Percentiles rank a stretch among this genome's conserved stretches.
These are phyloP conservation scores for Fusarium sp. DNA, from an alignment of 2,329 filamentous ascomycete genomes.

Conservation along the genomic window DNA sequence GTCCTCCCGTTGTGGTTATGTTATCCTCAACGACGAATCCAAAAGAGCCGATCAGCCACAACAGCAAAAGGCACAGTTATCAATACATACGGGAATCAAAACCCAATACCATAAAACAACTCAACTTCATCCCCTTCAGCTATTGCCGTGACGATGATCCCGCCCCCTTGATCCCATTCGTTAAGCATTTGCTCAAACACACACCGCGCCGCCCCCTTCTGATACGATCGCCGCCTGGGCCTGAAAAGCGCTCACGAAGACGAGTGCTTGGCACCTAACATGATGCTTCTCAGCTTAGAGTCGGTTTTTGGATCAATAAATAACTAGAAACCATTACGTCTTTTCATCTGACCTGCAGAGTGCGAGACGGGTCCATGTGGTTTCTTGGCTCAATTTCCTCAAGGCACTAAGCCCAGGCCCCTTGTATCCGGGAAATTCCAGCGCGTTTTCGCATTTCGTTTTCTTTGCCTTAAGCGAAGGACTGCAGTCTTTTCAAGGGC, in stretches of 20 bases:
- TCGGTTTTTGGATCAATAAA: not conserved
- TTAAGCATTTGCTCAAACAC: not conserved
- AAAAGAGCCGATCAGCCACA: not conserved
- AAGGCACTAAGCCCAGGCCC: not conserved
- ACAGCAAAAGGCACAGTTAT: not conserved
- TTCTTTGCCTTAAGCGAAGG: not conserved
- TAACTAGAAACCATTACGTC: not conserved
- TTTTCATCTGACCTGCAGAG: not conserved
- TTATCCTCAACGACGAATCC: not conserved
- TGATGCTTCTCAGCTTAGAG: not conserved
- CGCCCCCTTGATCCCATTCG: not conserved
- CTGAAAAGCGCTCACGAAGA: not conserved
- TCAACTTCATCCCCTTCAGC: not conserved
- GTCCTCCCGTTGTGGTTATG: not conserved
- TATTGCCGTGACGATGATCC: not conserved
- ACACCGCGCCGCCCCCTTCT: not conserved
- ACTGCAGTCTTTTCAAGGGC: not conserved
- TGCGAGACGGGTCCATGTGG: not conserved
- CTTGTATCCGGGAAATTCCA: too few relatives aligned
- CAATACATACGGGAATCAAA: not conserved
- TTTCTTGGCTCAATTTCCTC: not conserved
- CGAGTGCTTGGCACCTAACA: not conserved
- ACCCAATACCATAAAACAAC: not conserved
- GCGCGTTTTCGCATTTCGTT: not conserved
- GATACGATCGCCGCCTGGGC: not conserved